These are phyloP conservation scores for Cladosporium sp. DNA, from an alignment of 2,329 filamentous ascomycete species.

Conservation along the genomic window DNA sequence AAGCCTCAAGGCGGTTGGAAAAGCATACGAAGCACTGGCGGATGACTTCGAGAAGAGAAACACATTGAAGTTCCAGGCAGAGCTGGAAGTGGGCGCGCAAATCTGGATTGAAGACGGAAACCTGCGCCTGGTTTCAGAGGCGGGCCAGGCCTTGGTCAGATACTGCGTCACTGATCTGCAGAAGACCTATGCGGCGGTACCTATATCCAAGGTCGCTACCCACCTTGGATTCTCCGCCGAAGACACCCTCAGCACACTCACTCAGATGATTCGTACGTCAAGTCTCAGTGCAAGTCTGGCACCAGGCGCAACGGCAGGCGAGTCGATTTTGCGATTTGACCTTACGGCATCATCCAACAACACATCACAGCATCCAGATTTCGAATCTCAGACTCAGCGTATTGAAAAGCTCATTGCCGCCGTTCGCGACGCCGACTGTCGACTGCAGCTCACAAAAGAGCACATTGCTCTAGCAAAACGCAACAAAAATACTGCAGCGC, in stretches of 20 bases:
- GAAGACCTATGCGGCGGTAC: conserved; percentile 64
- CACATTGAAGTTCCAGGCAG: conserved; percentile 57
- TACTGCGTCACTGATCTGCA: conserved; percentile 72
- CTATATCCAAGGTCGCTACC: conserved; percentile 50
- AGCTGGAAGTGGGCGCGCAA: conserved; percentile 56
- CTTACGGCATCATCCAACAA: conserved; percentile 25
- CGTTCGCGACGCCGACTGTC: conserved; percentile 52
- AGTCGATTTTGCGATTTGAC: conserved; percentile 53
- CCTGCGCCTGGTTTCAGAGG: conserved; percentile 63
- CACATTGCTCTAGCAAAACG: conserved; percentile 52
- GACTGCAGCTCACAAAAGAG: conserved; percentile 55
- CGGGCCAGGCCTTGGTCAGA: conserved; percentile 66
- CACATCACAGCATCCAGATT: conserved; percentile 30
- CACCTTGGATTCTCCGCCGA: conserved; percentile 49
- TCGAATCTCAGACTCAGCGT: conserved; percentile 48
- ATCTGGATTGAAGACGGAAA: conserved; percentile 63
- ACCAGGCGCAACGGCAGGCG: conserved; percentile 34
- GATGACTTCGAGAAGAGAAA: conserved; percentile 61
- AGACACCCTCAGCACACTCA: conserved; percentile 50
- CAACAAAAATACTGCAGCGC: conserved; percentile 36
- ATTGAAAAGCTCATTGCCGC: conserved; percentile 49
- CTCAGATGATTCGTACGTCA: conserved; percentile 50
- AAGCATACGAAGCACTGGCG: conserved; percentile 67
- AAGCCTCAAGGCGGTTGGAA: conserved; percentile 55
- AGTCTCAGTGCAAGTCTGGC: conserved; percentile 50